Evolutionary conservation across 345 rosid genomes (phyloP), one percentile per base, ranked within the genome.

Genomic region (Citrus sp.): DNA sequence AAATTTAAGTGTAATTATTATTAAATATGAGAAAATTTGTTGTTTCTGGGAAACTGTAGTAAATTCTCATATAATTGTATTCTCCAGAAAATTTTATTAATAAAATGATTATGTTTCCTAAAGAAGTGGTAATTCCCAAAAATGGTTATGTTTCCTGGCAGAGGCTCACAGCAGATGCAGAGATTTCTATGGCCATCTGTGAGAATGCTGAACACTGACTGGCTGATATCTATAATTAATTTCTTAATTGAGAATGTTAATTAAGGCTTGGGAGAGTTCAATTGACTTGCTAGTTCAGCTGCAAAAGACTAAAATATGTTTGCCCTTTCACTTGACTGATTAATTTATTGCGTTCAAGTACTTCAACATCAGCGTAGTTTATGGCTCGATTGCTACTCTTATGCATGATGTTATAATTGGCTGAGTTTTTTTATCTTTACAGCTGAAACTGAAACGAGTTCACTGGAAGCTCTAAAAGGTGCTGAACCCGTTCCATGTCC

Each of bases 361-460:
- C 12, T n/a, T 9, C 19, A 6, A 67, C 30, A 22, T 6, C 1
- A 13, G 28, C 40, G 28, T 66, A 42, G 13, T 62, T 24, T 9
- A 63, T 78, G 82, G 84, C 72, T 55, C 28, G 75, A 49, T 65
- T 77, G 56, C 76, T 9, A 55, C 77, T 61, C 77, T 34, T 60
- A 28, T 75, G 77, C 78, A 16, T 78, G 32, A 32, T 80, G 8
- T 42, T 77, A 7, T 46, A 46, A 46, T 46, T 46, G 51, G 78
- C 75, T 62, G 35, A 49, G 61, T 18, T 58, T 16, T 73, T 73
- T 46, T 5, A 21, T 69, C 61, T 34, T 62, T 6, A 14, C 54
- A 10, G 74, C 60, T 24, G 58, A 18, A 62, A 73, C 25, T 34
- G 62, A 62, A 60, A 70, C 68, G 5, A 64, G 40, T 64, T 30